phyloP scores from a whole-genome alignment of 179 eudicot genomes.

The Dionaea muscipula region DNA sequence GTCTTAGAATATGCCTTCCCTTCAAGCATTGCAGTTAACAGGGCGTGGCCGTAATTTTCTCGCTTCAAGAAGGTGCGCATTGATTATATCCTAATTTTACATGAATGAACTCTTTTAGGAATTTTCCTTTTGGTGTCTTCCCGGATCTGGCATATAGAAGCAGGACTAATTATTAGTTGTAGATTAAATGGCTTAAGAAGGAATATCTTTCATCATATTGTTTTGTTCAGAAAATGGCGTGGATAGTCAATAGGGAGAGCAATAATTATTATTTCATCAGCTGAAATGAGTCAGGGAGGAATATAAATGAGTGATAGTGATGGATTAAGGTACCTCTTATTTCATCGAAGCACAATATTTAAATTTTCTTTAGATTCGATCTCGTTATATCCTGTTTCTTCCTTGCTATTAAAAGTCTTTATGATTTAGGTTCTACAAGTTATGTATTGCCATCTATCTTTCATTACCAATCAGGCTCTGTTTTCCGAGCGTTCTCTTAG shows the following conservation, averaged over 20 bases:
- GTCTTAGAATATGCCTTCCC: slow-evolving; percentile 65
- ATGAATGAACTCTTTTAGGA: no score
- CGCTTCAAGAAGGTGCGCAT: slow-evolving; percentile 57
- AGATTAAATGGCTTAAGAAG: no score
- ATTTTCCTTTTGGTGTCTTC: no score
- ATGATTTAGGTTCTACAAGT: neutral
- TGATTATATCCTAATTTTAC: neutral
- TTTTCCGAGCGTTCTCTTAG: neutral
- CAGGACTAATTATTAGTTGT: no score
- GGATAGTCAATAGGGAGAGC: no score
- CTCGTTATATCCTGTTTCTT: neutral
- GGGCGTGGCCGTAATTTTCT: slow-evolving; percentile 78
- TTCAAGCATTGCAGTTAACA: slow-evolving; percentile 83
- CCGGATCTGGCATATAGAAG: no score
- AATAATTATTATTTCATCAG: neutral
- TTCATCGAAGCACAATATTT: neutral
- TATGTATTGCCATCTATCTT: neutral
- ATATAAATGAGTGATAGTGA: neutral
- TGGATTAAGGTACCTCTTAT: neutral
- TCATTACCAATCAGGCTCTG: neutral
- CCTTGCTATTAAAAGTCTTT: no score
- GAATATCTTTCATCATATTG: no score
- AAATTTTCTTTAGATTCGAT: neutral
- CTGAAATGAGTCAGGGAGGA: neutral
- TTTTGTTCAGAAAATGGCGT: no score